Conservation (phyloP, 176 grass and related monocot genomes). For the Cocos nucifera region DNA sequence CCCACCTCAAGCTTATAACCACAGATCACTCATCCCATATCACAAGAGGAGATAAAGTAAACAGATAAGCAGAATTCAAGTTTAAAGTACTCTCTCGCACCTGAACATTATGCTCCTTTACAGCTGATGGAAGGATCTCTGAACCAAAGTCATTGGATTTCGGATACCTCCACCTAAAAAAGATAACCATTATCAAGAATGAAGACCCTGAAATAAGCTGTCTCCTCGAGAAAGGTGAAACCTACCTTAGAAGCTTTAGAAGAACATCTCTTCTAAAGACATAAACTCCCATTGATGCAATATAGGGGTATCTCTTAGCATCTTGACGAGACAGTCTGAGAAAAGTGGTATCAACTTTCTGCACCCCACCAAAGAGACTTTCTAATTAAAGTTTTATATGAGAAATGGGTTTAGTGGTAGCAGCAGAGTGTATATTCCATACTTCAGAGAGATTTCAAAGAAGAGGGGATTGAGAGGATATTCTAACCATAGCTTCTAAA, state of each 20-base stretch:
- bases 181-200: background rate
- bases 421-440: too few relatives aligned
- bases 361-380: slow-evolving; percentile 7
- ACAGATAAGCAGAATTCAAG: too few relatives aligned
- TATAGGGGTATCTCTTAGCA: slow-evolving; percentile 34
- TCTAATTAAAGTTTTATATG: too few relatives aligned
- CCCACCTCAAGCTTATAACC: too few relatives aligned
- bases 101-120: slow-evolving; percentile 50
- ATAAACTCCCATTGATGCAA: slow-evolving; percentile 86
- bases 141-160: slow-evolving; percentile 68
- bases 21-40: too few relatives aligned
- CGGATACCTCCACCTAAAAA: slow-evolving; percentile 52
- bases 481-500: slow-evolving; percentile 56
- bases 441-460: background rate
- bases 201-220: background rate
- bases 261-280: slow-evolving; percentile 61
- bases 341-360: slow-evolving; percentile 48
- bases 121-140: slow-evolving; percentile 55
- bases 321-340: slow-evolving; percentile 29
- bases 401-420: too few relatives aligned
- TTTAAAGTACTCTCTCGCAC: slow-evolving; percentile 14
- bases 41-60: too few relatives aligned
- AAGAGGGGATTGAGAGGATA: slow-evolving; percentile 9
- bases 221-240: background rate
- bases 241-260: slow-evolving; percentile 61